These are phyloP conservation scores for Pterocarpus macrocarpus DNA, from an alignment of 306 rosid genomes.

Conservation along the genomic window DNA sequence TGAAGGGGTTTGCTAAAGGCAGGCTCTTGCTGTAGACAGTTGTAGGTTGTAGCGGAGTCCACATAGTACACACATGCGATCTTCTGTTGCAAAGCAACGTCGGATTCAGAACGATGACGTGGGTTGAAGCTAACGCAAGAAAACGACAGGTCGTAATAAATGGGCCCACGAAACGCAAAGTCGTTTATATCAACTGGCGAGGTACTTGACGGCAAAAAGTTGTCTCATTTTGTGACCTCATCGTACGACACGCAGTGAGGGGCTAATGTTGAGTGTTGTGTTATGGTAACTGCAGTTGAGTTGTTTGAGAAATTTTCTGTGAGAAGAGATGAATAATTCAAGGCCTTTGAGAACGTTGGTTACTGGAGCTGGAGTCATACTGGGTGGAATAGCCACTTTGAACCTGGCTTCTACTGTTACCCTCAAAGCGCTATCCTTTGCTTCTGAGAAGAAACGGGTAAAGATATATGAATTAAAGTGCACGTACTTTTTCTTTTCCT, in stretches of 20 bases:
- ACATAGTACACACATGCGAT: not conserved
- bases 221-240: not conserved
- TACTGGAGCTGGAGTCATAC: constrained; percentile 59
- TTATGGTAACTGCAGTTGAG: not conserved
- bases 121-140: not conserved
- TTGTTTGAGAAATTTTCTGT: constrained; percentile 52
- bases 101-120: constrained; percentile 18
- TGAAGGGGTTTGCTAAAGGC: not conserved
- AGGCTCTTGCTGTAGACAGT: not conserved
- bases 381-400: constrained; percentile 71
- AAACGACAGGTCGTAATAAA: constrained; percentile 22
- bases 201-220: not conserved
- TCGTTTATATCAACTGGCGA: constrained; percentile 27
- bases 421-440: constrained; percentile 60
- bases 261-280: not conserved
- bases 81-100: not conserved
- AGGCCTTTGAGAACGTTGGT: constrained; percentile 56
- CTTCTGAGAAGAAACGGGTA: constrained; percentile 79
- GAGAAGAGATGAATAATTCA: constrained; percentile 57
- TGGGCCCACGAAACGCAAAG: constrained; percentile 6
- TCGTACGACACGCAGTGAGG: not conserved
- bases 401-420: constrained; percentile 74
- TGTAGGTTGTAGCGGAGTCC: not conserved
- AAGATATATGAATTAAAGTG: constrained; percentile 1
- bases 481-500: not conserved